Percentiles rank a stretch among this genome's conserved stretches.
These are phyloP conservation scores for Hypoxylon trugodes DNA, from an alignment of 495 filamentous ascomycete genomes.

Conservation along the genomic window DNA sequence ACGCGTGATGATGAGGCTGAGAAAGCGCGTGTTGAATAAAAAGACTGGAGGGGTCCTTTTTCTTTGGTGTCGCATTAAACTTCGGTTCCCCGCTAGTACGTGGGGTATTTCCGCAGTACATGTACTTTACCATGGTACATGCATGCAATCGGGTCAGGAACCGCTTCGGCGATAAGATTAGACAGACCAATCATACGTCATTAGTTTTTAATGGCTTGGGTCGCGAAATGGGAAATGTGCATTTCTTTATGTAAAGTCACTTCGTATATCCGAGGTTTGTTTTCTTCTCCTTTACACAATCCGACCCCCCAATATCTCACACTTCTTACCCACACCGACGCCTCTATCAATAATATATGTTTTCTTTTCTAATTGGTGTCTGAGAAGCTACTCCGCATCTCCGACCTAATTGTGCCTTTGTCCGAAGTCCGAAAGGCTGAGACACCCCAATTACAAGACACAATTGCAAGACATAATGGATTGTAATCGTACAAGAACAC, in stretches of 20 bases:
- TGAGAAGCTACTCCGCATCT: conserved; percentile 19
- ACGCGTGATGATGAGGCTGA: neutral
- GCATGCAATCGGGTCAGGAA: too few species aligned
- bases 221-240: conserved; percentile 1
- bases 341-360: too few species aligned
- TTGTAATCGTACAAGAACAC: neutral
- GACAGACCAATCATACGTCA: conserved; percentile 13
- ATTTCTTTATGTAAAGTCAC: neutral
- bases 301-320: neutral
- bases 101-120: conserved; percentile 2
- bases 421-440: conserved; percentile 34
- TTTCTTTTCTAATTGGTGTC: conserved; percentile 1
- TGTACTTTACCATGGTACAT: too few species aligned
- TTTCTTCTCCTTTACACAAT: neutral
- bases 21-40: conserved; percentile 26
- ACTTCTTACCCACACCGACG: too few species aligned
- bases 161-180: conserved; percentile 37
- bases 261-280: conserved; percentile 32
- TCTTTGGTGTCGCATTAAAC: neutral
- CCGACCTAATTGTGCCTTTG: conserved; percentile 19
- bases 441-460: neutral
- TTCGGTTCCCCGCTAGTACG: conserved; percentile 8
- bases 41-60: conserved; percentile 15
- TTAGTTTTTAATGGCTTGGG: conserved; percentile 18
- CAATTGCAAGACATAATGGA: neutral